Base-by-base conservation (phyloP, 192 early-diverging fungal genomes). In the Dissophora ornata region DNA sequence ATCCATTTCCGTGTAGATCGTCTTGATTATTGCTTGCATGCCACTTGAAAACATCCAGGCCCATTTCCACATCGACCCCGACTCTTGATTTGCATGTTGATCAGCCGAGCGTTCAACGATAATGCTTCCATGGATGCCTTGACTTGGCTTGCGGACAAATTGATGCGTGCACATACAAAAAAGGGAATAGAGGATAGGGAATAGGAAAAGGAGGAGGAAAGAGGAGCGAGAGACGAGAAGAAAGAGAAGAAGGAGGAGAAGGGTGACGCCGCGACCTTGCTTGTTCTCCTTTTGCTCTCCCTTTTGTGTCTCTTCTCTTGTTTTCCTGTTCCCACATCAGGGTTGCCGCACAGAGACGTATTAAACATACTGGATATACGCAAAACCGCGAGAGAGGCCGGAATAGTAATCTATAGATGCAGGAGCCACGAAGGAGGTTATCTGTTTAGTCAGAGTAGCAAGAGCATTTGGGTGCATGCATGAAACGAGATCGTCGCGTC, bases 331-430 rank as follows among this genome's bases (percentile, higher is more conserved):
- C n/a, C n/a, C n/a, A n/a, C n/a, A n/a, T n/a, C n/a, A n/a, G n/a
- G n/a, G n/a, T n/a, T 13, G 36, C 36, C 36, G 7, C 36, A 38
- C 36, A 38, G 7, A 38, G 36, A 13, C 13, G 36, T 38, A 38
- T 38, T 13, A 38, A 9, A 59, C 73, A 34, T 77, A 77, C 73
- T 77, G 73, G 40, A 77, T 41, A 40, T 77, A 77, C 8, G 73
- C 73, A 26, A 77, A 77, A 15, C 73, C 73, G 55, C 73, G 73
- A 24, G 73, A 40, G 1, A 30, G 29, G 18, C 73, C 73, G n/a
- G 64, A 29, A 26, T 77, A 77, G 53, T 77, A 77, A 46, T 77
- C 73, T 75, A 65, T 28, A 13, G 28, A 38, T 19, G 29, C 4
- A 10, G 15, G 33, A n/a, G 44, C 44, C 44, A 45, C 6, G 18